phyloP scores from a whole-genome alignment of 2,329 filamentous ascomycete species.

The Fusarium chlamydosporum region DNA sequence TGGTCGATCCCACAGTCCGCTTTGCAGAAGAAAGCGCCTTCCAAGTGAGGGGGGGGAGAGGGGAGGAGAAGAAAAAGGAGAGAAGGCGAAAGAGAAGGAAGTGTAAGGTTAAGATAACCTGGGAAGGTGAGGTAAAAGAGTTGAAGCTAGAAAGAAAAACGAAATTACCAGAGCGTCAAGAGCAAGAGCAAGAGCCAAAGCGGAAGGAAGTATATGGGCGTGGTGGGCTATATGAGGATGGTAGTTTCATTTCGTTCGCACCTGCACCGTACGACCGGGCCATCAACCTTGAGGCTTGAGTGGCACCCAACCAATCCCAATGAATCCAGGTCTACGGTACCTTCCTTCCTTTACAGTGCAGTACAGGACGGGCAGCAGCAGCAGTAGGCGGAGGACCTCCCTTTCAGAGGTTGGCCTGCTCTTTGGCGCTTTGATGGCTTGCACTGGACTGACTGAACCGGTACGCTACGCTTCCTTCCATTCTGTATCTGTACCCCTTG shows the following conservation, averaged over 20 bases:
- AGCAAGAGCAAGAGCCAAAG: slow-evolving; percentile 29
- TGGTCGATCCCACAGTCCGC: slow-evolving; percentile 26
- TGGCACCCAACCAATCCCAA: slow-evolving; percentile 33
- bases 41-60: slow-evolving; percentile 11
- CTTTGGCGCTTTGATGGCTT: slow-evolving; percentile 24
- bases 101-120: slow-evolving; percentile 5
- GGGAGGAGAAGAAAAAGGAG: slow-evolving; percentile 16
- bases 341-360: slow-evolving; percentile 11
- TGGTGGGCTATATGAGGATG: slow-evolving; percentile 49
- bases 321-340: slow-evolving; percentile 43
- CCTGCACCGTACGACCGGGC: slow-evolving; percentile 48
- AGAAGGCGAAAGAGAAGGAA: slow-evolving; percentile 7
- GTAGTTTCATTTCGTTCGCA: slow-evolving; percentile 45
- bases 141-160: slow-evolving; percentile 40
- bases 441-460: slow-evolving; percentile 27
- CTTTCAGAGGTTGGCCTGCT: slow-evolving; percentile 42
- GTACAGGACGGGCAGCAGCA: slow-evolving; percentile 43
- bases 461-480: slow-evolving; percentile 34
- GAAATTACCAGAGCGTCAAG: slow-evolving; percentile 44
- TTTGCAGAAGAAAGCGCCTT: slow-evolving; percentile 13
- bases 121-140: slow-evolving; percentile 19
- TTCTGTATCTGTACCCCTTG: slow-evolving; percentile 33
- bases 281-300: slow-evolving; percentile 44
- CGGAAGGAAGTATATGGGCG: slow-evolving; percentile 41
- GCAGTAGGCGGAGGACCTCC: slow-evolving; percentile 44